Base-by-base conservation (phyloP, 83 land plant species). In the Picea abies region DNA sequence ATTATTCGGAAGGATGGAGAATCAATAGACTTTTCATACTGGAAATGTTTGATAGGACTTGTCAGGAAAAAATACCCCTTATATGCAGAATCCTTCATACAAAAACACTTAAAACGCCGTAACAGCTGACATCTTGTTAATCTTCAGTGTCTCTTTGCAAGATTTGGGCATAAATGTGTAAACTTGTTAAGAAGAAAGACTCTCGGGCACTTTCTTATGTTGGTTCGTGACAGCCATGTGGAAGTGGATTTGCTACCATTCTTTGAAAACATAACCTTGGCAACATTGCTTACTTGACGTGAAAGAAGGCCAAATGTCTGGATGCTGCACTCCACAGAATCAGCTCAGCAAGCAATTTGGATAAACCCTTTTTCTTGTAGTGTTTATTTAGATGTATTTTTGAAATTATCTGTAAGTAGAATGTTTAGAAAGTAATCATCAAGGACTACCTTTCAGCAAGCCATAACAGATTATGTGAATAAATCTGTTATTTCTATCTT, bases 21-120 rank as follows among this genome's bases (percentile, higher is more conserved):
- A 72, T 11, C 83, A 63, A 86, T 89, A 63, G 95, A 93, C 65
- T 91, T 93, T 78, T 93, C 95, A 26, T 93, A 85, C 64, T 91
- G 91, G 93, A 93, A 93, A 70, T 93, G 95, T 87, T 86, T 93
- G 39, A 91, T 87, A 84, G 93, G 95, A 32, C 78, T 89, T 44
- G 91, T 91, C 39, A 39, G 86, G 75, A 93, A 83, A 79, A 93
- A 86, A 5, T 89, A 89, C 62, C 93, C 95, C 2, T 78, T 87
- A 7, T 89, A 87, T 84, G 92, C 92, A 3, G 90, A 89, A 58
- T 87, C 78, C 64, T 92, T 92, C 79, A 87, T 92, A 35, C 83
- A 81, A 58, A 90, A 87, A 79, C 91, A 92, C 86, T 89, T 92
- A 64, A 80, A 82, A 39, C 82, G 68, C 44, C 88, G 85, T 10